Percentiles rank a stretch among this genome's conserved stretches.
These are phyloP conservation scores for Sonneratia caseolaris DNA, from an alignment of 345 rosid species.

Conservation along the genomic window DNA sequence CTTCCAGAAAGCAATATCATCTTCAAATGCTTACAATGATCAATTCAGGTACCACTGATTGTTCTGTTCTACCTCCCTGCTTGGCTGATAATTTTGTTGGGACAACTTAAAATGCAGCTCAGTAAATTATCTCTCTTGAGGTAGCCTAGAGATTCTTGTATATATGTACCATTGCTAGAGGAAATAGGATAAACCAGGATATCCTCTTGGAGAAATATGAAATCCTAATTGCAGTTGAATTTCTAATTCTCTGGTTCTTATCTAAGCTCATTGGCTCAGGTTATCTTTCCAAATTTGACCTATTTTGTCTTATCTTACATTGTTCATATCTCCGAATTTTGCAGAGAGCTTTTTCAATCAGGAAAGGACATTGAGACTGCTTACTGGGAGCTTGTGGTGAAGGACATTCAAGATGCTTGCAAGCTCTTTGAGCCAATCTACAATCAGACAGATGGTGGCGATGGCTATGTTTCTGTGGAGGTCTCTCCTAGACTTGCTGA, in stretches of 20 bases:
- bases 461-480: constrained; percentile 97
- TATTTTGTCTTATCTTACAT: constrained; percentile 5
- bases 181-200: background rate
- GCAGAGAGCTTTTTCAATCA: constrained; percentile 78
- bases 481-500: constrained; percentile 95
- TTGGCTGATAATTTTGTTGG: background rate
- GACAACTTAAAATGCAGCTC: background rate
- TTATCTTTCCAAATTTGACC: background rate
- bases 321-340: constrained; percentile 10
- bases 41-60: constrained; percentile 62
- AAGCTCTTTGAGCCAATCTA: constrained; percentile 89
- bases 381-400: constrained; percentile 96
- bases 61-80: background rate
- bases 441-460: constrained; percentile 80
- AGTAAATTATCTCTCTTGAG: background rate
- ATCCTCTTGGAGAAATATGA: background rate
- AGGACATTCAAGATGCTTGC: constrained; percentile 98
- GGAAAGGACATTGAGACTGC: constrained; percentile 86
- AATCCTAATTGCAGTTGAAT: background rate
- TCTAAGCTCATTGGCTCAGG: background rate
- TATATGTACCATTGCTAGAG: background rate
- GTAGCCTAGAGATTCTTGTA: background rate
- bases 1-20: constrained; percentile 95
- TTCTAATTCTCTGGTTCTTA: background rate
- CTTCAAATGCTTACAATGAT: constrained; percentile 91